Base-by-base conservation (phyloP, 441 rosid genomes). In the Cnidoscolus chayamansa region DNA sequence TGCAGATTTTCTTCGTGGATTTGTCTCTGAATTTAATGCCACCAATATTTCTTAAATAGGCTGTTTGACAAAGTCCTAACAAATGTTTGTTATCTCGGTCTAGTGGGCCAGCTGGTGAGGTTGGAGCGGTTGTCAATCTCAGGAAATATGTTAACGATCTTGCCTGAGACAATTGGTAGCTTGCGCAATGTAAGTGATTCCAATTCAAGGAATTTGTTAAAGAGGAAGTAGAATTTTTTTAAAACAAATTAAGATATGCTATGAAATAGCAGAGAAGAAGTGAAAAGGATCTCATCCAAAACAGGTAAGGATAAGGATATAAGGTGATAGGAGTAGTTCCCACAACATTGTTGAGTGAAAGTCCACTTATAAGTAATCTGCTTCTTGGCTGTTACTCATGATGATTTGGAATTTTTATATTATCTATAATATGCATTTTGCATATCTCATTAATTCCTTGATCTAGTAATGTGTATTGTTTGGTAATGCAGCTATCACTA, bases 91-190 rank as follows among this genome's bases (percentile, higher is more conserved):
- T 64, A 72, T 55, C 3, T 74, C 43, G 72, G 17, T 74, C 61
- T 78, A 94, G 98, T 94, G 92, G 97, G 98, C 72, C 97, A 94
- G 87, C 85, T 94, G 76, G 89, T 90, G 66, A 87, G 94, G 86
- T 97, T 94, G 81, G 98, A 94, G 72, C 83, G 72, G 54, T 76
- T 92, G 78, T 94, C 97, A 59, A 84, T 94, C 77, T 85, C 92
- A 20, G 87, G 89, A 79, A 94, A 94, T 70, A 70, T 84, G 86
- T 82, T 94, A 76, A 71, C 77, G 19, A 72, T 75, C 86, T 83
- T 94, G 90, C 98, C 97, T 1, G 91, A 90, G 60, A 92, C 98
- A 40, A 89, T 94, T 81, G 98, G 98, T 78, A 94, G 97, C 80
- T 78, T 94, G 81, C 97, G 94, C 74, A 90, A 88, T 83, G 97